Base-by-base conservation (phyloP, 2,329 filamentous ascomycete genomes). In the Paecilomyces sp. region DNA sequence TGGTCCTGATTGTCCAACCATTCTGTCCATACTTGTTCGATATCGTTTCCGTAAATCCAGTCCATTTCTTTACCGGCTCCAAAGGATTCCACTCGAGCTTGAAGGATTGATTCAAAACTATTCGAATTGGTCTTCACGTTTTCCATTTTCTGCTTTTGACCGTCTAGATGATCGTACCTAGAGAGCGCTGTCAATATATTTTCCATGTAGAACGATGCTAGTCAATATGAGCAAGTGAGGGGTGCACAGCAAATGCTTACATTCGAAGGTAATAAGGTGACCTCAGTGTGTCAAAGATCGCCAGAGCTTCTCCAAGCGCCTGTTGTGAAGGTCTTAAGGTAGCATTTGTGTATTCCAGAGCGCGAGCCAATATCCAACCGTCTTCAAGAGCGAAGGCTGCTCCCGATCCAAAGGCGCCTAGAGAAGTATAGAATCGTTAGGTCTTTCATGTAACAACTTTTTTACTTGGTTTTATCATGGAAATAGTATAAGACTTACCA, bases 391-490 rank as follows among this genome's bases (percentile, higher is more conserved):
- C 60, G 57, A 66, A 62, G 33, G 60, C 62, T 1, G 64, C 78
- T 0, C 78, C 78, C 3, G 77, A 78, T 0, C 78, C 78, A 63
- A 78, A 78, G 0, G 75, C 76, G 2, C 75, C 75, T 67, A 30
- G 2, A 22, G 15, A 47, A 18, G 41, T 9, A 5, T 47, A 47
- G 5, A 18, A 47, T 22, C 9, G 15, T 47, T 8, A 22, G 41
- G 2, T 47, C n/a, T 18, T 1, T 18, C 7, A 7, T 6, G 25
- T 28, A 28, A 3, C 6, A 28, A 28, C 22, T 41, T 41, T 5
- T 18, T 41, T 18, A 18, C 36, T 41, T 8, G 6, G 7, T 18
- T 8, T 9, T 15, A 8, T 47, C 6, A 9, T 47, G n/a, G n/a
- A 7, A 47, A 8, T 3, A 7, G 15, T 11, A 31, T 36, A 25